phyloP scores from a whole-genome alignment of 2,329 filamentous ascomycete species.

The Tolypocladium endophyticum region DNA sequence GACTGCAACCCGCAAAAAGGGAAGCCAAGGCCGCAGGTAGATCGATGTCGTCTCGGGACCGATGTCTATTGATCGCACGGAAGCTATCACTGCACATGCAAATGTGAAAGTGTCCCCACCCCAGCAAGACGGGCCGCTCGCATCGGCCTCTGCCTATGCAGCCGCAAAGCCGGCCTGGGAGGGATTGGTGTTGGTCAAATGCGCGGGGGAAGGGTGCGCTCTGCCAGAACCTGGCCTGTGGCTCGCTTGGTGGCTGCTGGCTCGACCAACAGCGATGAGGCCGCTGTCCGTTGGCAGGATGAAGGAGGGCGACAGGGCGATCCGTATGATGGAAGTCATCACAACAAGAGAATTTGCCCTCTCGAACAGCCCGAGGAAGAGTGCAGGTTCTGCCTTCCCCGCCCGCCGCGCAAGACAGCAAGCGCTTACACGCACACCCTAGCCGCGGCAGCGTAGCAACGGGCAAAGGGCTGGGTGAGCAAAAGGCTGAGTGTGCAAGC shows the following conservation, averaged over 20 bases:
- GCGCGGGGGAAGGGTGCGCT: neutral
- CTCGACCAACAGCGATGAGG: neutral
- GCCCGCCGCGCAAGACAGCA: neutral
- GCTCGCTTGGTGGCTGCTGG: neutral
- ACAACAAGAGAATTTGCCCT: neutral
- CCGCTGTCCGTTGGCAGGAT: neutral
- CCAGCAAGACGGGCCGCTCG: neutral
- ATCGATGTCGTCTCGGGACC: neutral
- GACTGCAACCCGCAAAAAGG: no score
- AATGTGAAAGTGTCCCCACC: neutral
- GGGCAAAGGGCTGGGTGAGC: neutral
- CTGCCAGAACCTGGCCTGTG: neutral
- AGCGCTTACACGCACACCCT: neutral
- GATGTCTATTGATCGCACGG: neutral
- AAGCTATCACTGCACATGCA: neutral
- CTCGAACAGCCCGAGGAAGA: neutral
- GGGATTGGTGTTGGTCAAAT: neutral
- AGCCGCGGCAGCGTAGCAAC: neutral
- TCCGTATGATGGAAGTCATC: neutral
- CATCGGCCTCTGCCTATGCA: neutral
- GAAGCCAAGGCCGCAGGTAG: neutral
- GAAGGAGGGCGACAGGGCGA: neutral
- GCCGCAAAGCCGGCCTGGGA: neutral
- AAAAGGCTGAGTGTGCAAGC: neutral
- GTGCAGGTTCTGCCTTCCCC: neutral